Evolutionary conservation across 768 basidiomycete genomes (phyloP), one percentile per base, ranked within the genome.

Genomic region (Xerocomus potaroensis): DNA sequence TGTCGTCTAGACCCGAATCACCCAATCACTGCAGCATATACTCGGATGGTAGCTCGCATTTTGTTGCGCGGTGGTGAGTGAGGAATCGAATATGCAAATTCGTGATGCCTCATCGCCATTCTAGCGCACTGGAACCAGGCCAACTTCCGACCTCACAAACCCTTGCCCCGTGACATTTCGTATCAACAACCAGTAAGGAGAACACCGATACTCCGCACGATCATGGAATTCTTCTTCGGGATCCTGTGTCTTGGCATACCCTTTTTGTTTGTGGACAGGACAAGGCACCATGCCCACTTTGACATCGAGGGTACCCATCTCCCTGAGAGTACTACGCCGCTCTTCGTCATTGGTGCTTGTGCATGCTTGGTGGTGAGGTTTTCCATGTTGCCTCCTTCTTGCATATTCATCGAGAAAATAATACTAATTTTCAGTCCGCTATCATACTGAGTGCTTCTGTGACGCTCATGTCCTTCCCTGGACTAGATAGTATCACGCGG

Each of bases 361-460:
- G 77, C 79, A 12, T 82, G 80, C 49, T 64, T 85, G 10, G 74
- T 81, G 59, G 84, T 83, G 64, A 70, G 82, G 70, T 44, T 39
- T 41, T 19, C 18, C 9, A 32, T 24, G 38, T 24, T 2, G 38
- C 26, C 35, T 27, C 26, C 26, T 27, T 27, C 26, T 27, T 5
- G 10, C 10, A 6, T 27, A 27, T 10, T 27, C 26, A n/a, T n/a
- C n/a, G n/a, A n/a, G n/a, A n/a, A n/a, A n/a, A n/a, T n/a, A n/a
- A n/a, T n/a, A n/a, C n/a, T n/a, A n/a, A n/a, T n/a, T 24, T n/a
- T 42, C 63, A 91, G 88, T 86, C 87, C 56, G 88, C 88, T 23
- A 75, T 90, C 48, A 75, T 90, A 19, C 70, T 91, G 48, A 89
- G 89, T 55, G 83, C 87, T 26, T 86, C 87, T 32, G 84, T 89